Conservation (phyloP, 2,329 filamentous ascomycete species). For the Colletotrichum tanaceti region DNA sequence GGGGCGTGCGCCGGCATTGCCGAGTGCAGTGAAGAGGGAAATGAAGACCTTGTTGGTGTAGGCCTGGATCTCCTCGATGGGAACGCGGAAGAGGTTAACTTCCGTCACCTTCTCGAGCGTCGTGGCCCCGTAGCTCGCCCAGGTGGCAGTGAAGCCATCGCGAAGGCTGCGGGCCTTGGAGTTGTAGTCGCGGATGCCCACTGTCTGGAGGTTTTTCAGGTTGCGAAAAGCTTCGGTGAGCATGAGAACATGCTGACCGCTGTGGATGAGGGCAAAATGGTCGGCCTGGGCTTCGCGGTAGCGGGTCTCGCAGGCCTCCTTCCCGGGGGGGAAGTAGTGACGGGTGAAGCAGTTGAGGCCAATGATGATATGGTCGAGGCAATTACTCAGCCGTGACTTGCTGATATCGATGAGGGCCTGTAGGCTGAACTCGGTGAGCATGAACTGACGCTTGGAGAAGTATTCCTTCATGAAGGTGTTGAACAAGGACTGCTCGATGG, state of each 20-base stretch:
- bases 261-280: slow-evolving; percentile 50
- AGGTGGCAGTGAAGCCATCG: slow-evolving; percentile 56
- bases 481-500: slow-evolving; percentile 65
- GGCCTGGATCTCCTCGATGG: slow-evolving; percentile 5
- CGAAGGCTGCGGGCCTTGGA: slow-evolving; percentile 58
- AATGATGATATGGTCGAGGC: slow-evolving; percentile 62
- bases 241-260: slow-evolving; percentile 63
- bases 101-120: slow-evolving; percentile 54
- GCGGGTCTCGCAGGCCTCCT: slow-evolving; percentile 30
- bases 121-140: slow-evolving; percentile 66
- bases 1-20: slow-evolving; percentile 51
- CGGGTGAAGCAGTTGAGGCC: slow-evolving; percentile 52
- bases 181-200: slow-evolving; percentile 71
- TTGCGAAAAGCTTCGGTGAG: slow-evolving; percentile 67
- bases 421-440: slow-evolving; percentile 68
- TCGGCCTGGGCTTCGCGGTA: slow-evolving; percentile 43
- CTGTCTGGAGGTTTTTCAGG: slow-evolving; percentile 64
- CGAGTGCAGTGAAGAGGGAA: slow-evolving; percentile 57
- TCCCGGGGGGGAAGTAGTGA: slow-evolving; percentile 28
- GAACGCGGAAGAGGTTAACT: slow-evolving; percentile 36
- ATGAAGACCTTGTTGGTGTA: slow-evolving; percentile 54
- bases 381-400: slow-evolving; percentile 54
- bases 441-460: slow-evolving; percentile 75
- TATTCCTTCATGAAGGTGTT: slow-evolving; percentile 69
- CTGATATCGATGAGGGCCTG: slow-evolving; percentile 65